Conservation (phyloP, 768 basidiomycete species). For the Rhizopogon sp. region DNA sequence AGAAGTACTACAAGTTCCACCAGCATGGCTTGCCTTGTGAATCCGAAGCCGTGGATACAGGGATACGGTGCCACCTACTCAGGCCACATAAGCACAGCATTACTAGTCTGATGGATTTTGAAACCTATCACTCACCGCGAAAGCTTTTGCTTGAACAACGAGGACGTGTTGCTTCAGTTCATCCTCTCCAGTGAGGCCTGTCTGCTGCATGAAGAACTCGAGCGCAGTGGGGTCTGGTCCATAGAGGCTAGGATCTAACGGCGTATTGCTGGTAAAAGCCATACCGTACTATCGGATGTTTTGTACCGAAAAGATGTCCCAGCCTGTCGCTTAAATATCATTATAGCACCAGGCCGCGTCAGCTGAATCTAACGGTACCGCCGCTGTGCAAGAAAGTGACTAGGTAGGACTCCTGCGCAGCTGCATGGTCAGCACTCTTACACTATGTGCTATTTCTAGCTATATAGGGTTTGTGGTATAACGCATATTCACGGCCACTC, state of each 20-base stretch:
- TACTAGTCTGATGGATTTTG: background rate
- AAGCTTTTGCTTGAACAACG: slow-evolving; percentile 28
- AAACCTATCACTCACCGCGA: slow-evolving; percentile 17
- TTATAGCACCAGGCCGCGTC: background rate
- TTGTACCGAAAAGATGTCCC: background rate
- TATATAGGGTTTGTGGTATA: no score
- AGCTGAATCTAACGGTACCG: background rate
- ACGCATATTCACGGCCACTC: no score
- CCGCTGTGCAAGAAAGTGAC: background rate
- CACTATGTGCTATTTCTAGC: no score
- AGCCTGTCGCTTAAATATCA: background rate
- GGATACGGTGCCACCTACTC: slow-evolving; percentile 18
- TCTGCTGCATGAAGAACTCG: slow-evolving; percentile 24
- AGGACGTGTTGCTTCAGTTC: slow-evolving; percentile 29
- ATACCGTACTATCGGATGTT: background rate
- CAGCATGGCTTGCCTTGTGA: slow-evolving; percentile 9
- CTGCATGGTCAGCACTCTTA: no score
- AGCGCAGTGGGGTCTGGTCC: slow-evolving; percentile 5
- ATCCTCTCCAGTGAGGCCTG: slow-evolving; percentile 25
- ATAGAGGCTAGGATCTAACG: slow-evolving; percentile 13
- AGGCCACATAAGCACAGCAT: background rate
- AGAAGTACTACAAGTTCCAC: background rate
- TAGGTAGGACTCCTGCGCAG: background rate
- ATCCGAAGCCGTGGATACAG: slow-evolving; percentile 16
- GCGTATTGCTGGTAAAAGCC: background rate